These are phyloP conservation scores for Boletus rubropictus DNA, from an alignment of 768 basidiomycete genomes.

Conservation along the genomic window DNA sequence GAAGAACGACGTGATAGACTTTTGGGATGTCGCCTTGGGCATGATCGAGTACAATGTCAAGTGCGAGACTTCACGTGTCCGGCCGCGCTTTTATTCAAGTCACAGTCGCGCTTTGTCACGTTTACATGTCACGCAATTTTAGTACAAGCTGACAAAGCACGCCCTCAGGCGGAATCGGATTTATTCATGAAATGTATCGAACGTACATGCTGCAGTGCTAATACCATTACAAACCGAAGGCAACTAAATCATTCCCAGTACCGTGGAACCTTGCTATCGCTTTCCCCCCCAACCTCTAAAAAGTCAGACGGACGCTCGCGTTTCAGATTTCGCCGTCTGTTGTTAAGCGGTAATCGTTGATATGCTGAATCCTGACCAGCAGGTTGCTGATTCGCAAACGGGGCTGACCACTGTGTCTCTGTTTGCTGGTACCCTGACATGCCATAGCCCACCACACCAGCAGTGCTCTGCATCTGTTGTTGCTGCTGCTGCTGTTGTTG, in stretches of 20 bases:
- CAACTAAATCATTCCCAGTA: conserved; percentile 62
- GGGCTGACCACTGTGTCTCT: conserved; percentile 38
- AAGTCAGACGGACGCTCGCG: conserved; percentile 83
- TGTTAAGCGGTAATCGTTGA: conserved; percentile 77
- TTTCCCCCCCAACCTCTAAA: conserved; percentile 62
- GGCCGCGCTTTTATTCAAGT: conserved; percentile 16
- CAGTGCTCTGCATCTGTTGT: conserved; percentile 33
- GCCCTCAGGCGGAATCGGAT: not conserved
- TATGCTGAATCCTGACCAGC: conserved; percentile 78
- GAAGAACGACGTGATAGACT: conserved; percentile 54
- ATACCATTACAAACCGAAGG: conserved; percentile 4
- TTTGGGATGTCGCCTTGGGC: conserved; percentile 50
- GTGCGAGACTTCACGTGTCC: too few species aligned
- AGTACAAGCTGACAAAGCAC: conserved; percentile 2
- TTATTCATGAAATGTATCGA: conserved; percentile 8
- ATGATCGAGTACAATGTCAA: conserved; percentile 26
- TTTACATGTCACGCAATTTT: conserved; percentile 12
- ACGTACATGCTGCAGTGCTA: conserved; percentile 13
- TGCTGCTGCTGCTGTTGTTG: conserved; percentile 37
- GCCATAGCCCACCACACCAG: conserved; percentile 34
- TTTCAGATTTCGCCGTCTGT: conserved; percentile 70
- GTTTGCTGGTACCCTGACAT: conserved; percentile 41
- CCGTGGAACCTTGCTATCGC: conserved; percentile 58
- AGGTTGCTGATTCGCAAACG: conserved; percentile 59
- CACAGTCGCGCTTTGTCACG: conserved; percentile 22